phyloP scores from a whole-genome alignment of 2,329 filamentous ascomycete genomes.

The Ascochyta fabae region DNA sequence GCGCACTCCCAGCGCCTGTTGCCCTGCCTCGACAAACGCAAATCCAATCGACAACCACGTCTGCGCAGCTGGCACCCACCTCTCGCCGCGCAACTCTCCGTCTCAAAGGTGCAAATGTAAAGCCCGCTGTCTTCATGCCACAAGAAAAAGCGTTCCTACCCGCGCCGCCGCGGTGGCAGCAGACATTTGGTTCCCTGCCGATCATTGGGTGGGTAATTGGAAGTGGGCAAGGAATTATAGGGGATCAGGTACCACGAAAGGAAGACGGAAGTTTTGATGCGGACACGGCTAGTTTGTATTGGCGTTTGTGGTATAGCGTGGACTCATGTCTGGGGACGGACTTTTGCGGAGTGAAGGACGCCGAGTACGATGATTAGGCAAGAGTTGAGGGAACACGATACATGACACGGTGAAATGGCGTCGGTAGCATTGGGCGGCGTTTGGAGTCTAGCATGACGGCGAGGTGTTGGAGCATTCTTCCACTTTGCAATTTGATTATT shows the following conservation, averaged over 20 bases:
- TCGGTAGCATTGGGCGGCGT: conserved; percentile 24
- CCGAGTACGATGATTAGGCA: conserved; percentile 50
- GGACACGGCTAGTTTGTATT: conserved; percentile 66
- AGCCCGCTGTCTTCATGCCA: conserved; percentile 50
- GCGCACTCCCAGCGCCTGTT: conserved; percentile 14
- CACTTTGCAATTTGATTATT: background rate
- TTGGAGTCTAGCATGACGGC: conserved; percentile 1
- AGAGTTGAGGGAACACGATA: background rate
- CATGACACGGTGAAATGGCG: conserved; percentile 2
- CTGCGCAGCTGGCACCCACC: conserved; percentile 27
- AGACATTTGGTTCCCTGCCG: conserved; percentile 56
- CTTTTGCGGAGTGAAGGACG: conserved; percentile 65
- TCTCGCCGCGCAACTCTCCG: conserved; percentile 35
- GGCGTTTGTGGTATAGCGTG: conserved; percentile 65
- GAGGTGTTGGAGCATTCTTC: background rate
- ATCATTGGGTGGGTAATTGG: conserved; percentile 56
- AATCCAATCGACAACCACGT: conserved; percentile 25
- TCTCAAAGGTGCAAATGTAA: conserved; percentile 45
- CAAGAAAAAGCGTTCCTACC: conserved; percentile 57
- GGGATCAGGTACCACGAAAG: conserved; percentile 74
- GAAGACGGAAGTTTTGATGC: conserved; percentile 81
- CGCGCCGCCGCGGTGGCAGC: conserved; percentile 50
- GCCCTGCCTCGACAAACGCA: conserved; percentile 45
- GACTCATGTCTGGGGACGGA: conserved; percentile 65
- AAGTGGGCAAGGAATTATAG: conserved; percentile 67